These are phyloP conservation scores for Penicillium argentinense DNA, from an alignment of 495 filamentous ascomycete genomes.

Conservation along the genomic window DNA sequence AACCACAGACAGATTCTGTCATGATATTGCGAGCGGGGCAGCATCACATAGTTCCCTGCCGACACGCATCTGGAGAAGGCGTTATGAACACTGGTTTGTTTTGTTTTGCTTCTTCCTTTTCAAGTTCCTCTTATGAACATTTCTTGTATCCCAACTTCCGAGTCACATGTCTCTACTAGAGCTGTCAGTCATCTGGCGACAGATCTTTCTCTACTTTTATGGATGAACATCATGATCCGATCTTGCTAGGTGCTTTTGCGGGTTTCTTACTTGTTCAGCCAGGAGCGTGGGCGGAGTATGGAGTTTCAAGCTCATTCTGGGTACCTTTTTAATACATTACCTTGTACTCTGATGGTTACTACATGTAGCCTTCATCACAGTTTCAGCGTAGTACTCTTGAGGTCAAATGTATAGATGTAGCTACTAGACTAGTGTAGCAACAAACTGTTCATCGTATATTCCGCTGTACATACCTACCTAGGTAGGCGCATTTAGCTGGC, in stretches of 20 bases:
- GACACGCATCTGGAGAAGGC: slow-evolving; percentile 29
- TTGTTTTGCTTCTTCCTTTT: slow-evolving; percentile 4
- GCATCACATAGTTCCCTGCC: too few species aligned
- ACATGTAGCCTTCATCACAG: too few species aligned
- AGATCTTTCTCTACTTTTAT: too few species aligned
- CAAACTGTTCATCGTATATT: too few species aligned
- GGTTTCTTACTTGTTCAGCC: slow-evolving; percentile 29
- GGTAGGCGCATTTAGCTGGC: too few species aligned
- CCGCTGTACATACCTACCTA: too few species aligned
- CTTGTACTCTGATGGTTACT: slow-evolving; percentile 2
- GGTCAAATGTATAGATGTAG: too few species aligned
- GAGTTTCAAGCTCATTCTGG: slow-evolving; percentile 25
- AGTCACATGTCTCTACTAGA: not conserved
- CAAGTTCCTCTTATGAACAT: slow-evolving; percentile 5
- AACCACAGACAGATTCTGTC: slow-evolving; percentile 1
- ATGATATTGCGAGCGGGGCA: too few species aligned
- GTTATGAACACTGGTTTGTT: too few species aligned
- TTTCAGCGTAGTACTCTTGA: too few species aligned
- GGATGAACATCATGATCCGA: too few species aligned
- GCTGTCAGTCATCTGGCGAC: too few species aligned
- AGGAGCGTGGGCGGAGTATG: slow-evolving; percentile 30
- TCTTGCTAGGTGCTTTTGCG: slow-evolving; percentile 5
- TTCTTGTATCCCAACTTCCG: slow-evolving; percentile 3
- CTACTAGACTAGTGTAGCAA: slow-evolving; percentile 4
- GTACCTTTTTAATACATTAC: slow-evolving; percentile 11